Evolutionary conservation across 345 rosid genomes (phyloP).

Genomic region (Euphorbia peplus): DNA sequence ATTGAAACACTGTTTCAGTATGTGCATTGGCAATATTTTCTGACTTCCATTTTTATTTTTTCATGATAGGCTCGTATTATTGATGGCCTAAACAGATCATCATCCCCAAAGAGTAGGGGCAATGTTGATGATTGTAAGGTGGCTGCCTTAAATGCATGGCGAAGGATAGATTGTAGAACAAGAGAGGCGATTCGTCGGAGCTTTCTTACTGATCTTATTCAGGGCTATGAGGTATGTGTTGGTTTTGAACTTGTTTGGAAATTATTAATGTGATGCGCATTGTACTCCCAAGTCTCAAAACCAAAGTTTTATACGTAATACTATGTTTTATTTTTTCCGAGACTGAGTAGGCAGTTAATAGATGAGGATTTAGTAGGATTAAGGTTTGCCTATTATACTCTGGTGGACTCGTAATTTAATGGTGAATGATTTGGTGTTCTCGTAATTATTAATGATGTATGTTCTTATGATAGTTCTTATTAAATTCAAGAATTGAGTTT

Average conservation of each 20-base stretch:
- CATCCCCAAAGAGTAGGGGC: slow-evolving; percentile 49
- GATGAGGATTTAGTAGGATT: not conserved
- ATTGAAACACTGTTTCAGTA: not conserved
- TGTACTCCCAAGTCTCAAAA: not conserved
- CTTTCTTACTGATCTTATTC: slow-evolving; percentile 73
- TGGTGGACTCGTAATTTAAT: not conserved
- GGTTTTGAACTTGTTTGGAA: slow-evolving; percentile 3
- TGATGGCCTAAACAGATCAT: slow-evolving; percentile 37
- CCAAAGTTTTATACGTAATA: not conserved
- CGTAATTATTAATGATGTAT: not conserved
- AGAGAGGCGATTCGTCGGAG: slow-evolving; percentile 91
- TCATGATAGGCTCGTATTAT: slow-evolving; percentile 63
- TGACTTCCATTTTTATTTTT: slow-evolving; percentile 16
- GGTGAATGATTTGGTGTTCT: not conserved
- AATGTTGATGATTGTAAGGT: slow-evolving; percentile 61
- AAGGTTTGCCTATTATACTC: not conserved
- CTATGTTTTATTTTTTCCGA: not conserved
- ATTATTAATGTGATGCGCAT: not conserved
- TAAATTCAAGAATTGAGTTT: not conserved
- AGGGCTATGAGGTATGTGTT: slow-evolving; percentile 67
- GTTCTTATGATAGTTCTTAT: not conserved
- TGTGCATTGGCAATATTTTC: not conserved
- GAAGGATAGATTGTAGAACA: slow-evolving; percentile 67
- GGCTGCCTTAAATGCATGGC: slow-evolving; percentile 78
- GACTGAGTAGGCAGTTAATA: not conserved